Conservation (phyloP, 1,139 yeast species). For the Hemisphaericaspora xylofermentans region DNA sequence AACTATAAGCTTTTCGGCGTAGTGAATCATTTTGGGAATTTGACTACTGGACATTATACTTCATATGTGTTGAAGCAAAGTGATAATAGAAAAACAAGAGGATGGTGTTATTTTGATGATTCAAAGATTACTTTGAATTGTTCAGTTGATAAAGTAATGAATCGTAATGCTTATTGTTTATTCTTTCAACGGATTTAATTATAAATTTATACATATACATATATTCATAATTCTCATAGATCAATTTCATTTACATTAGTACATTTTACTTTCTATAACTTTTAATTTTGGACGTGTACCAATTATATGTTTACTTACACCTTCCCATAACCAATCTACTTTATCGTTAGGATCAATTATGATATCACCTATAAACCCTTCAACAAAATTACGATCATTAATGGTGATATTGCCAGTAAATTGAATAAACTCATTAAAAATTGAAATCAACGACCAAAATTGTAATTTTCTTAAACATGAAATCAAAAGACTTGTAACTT, state of each 20-base stretch:
- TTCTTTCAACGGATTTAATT: slow-evolving; percentile 52
- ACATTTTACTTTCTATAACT: slow-evolving; percentile 23
- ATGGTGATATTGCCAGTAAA: slow-evolving; percentile 79
- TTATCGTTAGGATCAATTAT: slow-evolving; percentile 47
- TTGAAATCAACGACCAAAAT: slow-evolving; percentile 88
- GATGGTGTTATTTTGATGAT: slow-evolving; percentile 82
- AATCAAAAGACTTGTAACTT: slow-evolving; percentile 75
- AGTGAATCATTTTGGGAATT: slow-evolving; percentile 80
- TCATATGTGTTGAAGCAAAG: slow-evolving; percentile 67
- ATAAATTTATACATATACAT: too few species aligned
- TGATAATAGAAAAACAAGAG: slow-evolving; percentile 33
- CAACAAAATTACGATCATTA: slow-evolving; percentile 81
- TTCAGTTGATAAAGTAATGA: slow-evolving; percentile 46
- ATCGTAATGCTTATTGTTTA: slow-evolving; percentile 71
- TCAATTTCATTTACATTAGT: neutral
- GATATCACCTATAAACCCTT: slow-evolving; percentile 69
- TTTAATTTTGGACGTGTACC: slow-evolving; percentile 44
- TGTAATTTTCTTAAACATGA: slow-evolving; percentile 85
- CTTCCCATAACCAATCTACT: slow-evolving; percentile 77
- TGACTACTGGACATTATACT: slow-evolving; percentile 92
- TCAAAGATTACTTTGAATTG: slow-evolving; percentile 50
- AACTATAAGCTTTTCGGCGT: slow-evolving; percentile 77
- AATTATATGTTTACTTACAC: slow-evolving; percentile 59
- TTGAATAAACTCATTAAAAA: slow-evolving; percentile 79
- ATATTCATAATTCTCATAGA: too few species aligned